A percentile compares a stretch with the other conserved stretches of the same genome.
Evolutionary conservation across 495 filamentous ascomycete species (phyloP).

Genomic region (Hamigera avellanea): DNA sequence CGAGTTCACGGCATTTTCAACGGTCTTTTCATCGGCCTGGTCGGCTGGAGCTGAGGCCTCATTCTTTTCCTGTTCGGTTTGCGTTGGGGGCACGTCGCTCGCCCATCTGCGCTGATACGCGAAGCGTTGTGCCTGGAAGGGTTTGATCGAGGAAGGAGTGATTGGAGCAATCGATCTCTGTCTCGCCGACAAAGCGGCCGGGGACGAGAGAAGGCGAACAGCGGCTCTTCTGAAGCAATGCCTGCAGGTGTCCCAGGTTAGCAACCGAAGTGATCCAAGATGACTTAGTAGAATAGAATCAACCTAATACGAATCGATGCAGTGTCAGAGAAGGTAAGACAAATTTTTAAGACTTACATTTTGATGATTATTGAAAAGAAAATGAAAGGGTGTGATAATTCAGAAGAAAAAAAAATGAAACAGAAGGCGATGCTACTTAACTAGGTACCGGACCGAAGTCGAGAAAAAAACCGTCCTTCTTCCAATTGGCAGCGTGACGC

Average conservation of each 20-base stretch:
- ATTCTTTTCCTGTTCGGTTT: conserved; percentile 14
- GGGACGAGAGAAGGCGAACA: conserved; percentile 41
- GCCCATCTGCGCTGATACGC: conserved; percentile 30
- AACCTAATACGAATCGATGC: background rate
- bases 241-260: conserved; percentile 12
- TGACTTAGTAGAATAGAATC: background rate
- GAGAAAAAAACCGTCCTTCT: no score
- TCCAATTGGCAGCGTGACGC: no score
- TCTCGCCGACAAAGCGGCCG: conserved; percentile 30
- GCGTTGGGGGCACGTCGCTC: conserved; percentile 23
- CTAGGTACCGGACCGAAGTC: no score
- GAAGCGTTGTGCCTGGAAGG: conserved; percentile 11
- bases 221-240: conserved; percentile 40
- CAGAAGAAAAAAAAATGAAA: no score
- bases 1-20: conserved; percentile 7
- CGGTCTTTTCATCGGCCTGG: conserved; percentile 7
- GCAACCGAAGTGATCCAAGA: background rate
- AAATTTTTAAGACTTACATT: no score
- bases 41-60: conserved; percentile 13
- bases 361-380: no score
- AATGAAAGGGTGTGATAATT: no score
- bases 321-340: no score
- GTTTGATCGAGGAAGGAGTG: conserved; percentile 13
- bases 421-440: no score
- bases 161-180: conserved; percentile 28